phyloP scores from a whole-genome alignment of 1,284 basidiomycete species.

The Pisolithus thermaeus region DNA sequence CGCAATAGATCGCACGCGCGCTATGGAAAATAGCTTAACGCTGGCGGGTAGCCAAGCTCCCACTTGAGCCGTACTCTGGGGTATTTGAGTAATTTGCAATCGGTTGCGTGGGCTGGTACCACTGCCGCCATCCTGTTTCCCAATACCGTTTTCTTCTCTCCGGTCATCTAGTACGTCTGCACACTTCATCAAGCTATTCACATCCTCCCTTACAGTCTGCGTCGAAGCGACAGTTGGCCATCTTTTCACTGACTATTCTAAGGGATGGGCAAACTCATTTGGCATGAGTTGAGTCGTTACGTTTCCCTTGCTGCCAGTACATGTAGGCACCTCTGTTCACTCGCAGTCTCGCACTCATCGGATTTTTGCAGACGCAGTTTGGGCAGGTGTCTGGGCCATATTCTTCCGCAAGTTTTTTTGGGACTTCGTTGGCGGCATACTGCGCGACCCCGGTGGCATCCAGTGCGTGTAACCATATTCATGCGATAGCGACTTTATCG shows the following conservation, averaged over 20 bases:
- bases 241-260: slow-evolving; percentile 1
- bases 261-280: slow-evolving; percentile 76
- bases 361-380: slow-evolving; percentile 57
- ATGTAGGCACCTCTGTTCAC: slow-evolving; percentile 49
- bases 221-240: neutral
- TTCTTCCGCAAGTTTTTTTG: slow-evolving; percentile 89
- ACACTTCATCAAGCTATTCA: too few species aligned
- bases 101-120: too few species aligned
- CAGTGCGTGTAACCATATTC: slow-evolving; percentile 51
- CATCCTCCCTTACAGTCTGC: neutral
- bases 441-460: slow-evolving; percentile 70
- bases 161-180: too few species aligned
- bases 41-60: too few species aligned
- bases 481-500: neutral
- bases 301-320: slow-evolving; percentile 66
- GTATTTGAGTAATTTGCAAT: too few species aligned
- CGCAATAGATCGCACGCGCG: too few species aligned
- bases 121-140: too few species aligned
- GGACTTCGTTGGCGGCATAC: slow-evolving; percentile 70
- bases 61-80: too few species aligned
- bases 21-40: too few species aligned
- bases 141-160: too few species aligned
- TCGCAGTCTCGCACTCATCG: slow-evolving; percentile 4
- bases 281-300: slow-evolving; percentile 74
- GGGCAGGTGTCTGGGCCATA: slow-evolving; percentile 73